Evolutionary conservation across 2,329 filamentous ascomycete genomes (phyloP), one percentile per base, ranked within the genome.

Genomic region (Ascomycota sp.): DNA sequence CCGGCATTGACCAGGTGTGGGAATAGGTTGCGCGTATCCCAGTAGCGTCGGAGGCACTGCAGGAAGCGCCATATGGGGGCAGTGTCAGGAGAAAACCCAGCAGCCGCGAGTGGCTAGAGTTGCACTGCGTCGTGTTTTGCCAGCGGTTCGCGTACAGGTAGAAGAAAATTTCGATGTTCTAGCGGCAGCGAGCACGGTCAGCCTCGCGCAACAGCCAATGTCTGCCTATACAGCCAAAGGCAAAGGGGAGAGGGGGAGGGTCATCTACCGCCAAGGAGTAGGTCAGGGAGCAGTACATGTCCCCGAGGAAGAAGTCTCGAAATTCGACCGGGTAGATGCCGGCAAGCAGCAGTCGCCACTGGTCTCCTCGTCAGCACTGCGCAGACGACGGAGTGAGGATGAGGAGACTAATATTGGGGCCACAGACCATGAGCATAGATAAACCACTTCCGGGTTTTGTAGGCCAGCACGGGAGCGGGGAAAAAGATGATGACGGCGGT

Each of bases 221-320:
- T 4, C 3, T 4, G 2, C 3, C n/a, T 12, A 4, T 5, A 25
- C 4, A 15, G 4, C 7, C 10, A 4, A 19, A 7, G 13, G 11
- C 2, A 15, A 2, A n/a, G 28, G 15, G n/a, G 17, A 30, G 5
- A 22, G 10, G 2, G 2, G 3, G n/a, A 12, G 7, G 23, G 7
- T 19, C 2, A 68, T 77, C 57, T 62, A 86, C 80, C 35, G 80
- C 76, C 52, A 81, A 80, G 11, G 76, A 68, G 51, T 98, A 98
- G 5, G 85, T 92, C 32, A 92, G 61, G 3, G 89, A 95, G 52
- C 86, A 95, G 51, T 92, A 93, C 63, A 95, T 94, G 48, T 98
- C 89, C 30, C 89, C 89, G 0, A 95, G 65, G 52, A 94, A 95
- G 55, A 98, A 95, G 52, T 98, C 89, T 33, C 85, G 71, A 49